Evolutionary conservation across 768 basidiomycete species (phyloP), one percentile per base, ranked within the genome.

Genomic region (Termitomyces sp.): DNA sequence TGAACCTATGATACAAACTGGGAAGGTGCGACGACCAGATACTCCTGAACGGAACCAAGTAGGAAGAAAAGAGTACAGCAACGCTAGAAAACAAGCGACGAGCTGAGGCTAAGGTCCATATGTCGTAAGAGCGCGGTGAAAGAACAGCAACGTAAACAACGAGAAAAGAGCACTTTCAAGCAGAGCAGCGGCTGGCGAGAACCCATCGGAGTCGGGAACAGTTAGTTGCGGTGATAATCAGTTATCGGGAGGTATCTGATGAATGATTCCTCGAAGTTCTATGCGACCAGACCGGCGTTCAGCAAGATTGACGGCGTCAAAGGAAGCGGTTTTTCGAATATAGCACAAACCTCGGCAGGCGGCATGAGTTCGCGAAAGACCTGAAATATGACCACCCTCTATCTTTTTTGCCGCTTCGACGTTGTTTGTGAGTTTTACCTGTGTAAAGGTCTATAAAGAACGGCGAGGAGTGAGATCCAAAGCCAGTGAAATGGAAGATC

Each of bases 261-360:
- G 51, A 20, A 68, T 61, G 38, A 67, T 63, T 38, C 45, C 42
- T 55, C 65, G 62, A 50, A 65, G 58, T 53, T 63, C 67, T 68
- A 35, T 13, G 8, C 18, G 28, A 48, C 39, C 35, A n/a, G 28
- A 22, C 20, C 42, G 46, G n/a, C 44, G 9, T 24, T 62, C 44
- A 65, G 57, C 40, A 53, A 42, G 13, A 45, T 32, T 39, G 33
- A 35, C n/a, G 46, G 35, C 16, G 22, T 46, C 40, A 53, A 35
- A 33, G 32, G 40, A 15, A 57, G 28, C 16, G 9, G 18, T 22
- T 24, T 12, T 22, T 28, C 13, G 4, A 20, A 38, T 38, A 40
- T 12, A 45, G 20, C 6, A 57, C 52, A 48, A n/a, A 68, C 67
- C 66, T 48, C 60, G 58, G 40, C 63, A 65, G 46, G 67, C 67